Percentiles rank a stretch among this genome's conserved stretches.
Conservation (phyloP, 306 rosid genomes). For the Prunus mira region DNA sequence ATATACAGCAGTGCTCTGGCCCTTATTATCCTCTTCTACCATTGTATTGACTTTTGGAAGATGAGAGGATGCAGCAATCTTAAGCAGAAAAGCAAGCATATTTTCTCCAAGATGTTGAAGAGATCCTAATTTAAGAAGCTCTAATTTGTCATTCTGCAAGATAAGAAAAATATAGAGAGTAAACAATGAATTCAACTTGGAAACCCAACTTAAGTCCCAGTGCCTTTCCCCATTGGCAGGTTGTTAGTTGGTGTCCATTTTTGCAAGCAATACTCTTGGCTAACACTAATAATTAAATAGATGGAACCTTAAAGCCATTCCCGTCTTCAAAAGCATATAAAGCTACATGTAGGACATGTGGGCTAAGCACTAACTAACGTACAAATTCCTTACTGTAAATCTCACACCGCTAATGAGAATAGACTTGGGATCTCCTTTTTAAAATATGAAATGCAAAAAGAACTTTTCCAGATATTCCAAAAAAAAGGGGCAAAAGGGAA, state of each 20-base stretch:
- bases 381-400: not conserved
- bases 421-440: not conserved
- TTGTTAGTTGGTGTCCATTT: not conserved
- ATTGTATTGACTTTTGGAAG: conserved; percentile 51
- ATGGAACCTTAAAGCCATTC: not conserved
- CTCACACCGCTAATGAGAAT: not conserved
- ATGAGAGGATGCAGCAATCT: conserved; percentile 59
- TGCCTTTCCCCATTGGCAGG: not conserved
- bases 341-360: not conserved
- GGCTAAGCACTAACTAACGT: conserved; percentile 5
- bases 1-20: conserved; percentile 52
- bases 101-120: conserved; percentile 99
- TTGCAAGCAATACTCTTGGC: not conserved
- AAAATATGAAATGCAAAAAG: conserved; percentile 18
- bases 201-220: not conserved
- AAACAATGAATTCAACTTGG: not conserved
- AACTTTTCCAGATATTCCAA: conserved; percentile 11
- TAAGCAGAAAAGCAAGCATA: conserved; percentile 93
- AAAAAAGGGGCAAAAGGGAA: conserved; percentile 24
- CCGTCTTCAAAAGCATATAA: not conserved
- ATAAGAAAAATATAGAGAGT: conserved; percentile 4
- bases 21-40: conserved; percentile 42
- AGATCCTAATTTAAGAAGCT: conserved; percentile 78
- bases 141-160: conserved; percentile 86
- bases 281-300: not conserved